Evolutionary conservation across 176 grass and related monocot genomes (phyloP), one percentile per base, ranked within the genome.

Genomic region (Otatea glauca): DNA sequence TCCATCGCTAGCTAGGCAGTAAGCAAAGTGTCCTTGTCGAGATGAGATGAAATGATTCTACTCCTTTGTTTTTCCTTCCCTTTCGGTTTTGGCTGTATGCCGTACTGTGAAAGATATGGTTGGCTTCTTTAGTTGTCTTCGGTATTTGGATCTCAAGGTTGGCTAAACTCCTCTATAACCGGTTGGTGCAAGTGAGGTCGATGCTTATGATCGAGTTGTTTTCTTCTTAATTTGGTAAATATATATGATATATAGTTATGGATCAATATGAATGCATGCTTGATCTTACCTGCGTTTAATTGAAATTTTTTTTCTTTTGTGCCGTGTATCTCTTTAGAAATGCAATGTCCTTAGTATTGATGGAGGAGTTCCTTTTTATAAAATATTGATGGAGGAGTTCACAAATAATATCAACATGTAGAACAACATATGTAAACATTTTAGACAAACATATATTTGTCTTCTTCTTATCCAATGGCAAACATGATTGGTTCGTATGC

Each of bases 31-130:
- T 86, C 88, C 73, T 69, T 87, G 50, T 87, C 89, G 10, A 87
- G 84, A 87, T 83, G 69, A 90, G 74, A 90, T 79, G 80, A 86
- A 78, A 56, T 48, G 79, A 79, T 62, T 60, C 3, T 61, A 90
- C 75, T 61, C 74, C 44, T 68, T 54, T 45, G 43, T 63, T 68
- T 56, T 45, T 6, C 80, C 73, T 74, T 69, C 47, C 42, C 24
- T 77, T 79, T 48, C 88, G 68, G 9, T 37, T 83, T 38, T 78
- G 68, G 68, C 68, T 79, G 42, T 34, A 74, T 53, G 80, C 68
- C 60, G 80, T 83, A 86, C 60, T 43, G 41, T 79, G 74, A 71
- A 85, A 81, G 77, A 75, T 70, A 76, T 75, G 64, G 20, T 32
- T 63, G 32, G 32, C 68, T 59, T 81, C 50, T 80, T 62, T 7